A percentile compares a stretch with the other conserved stretches of the same genome.
Evolutionary conservation across 2,329 filamentous ascomycete genomes (phyloP).

Genomic region (Xylariaceae sp.): DNA sequence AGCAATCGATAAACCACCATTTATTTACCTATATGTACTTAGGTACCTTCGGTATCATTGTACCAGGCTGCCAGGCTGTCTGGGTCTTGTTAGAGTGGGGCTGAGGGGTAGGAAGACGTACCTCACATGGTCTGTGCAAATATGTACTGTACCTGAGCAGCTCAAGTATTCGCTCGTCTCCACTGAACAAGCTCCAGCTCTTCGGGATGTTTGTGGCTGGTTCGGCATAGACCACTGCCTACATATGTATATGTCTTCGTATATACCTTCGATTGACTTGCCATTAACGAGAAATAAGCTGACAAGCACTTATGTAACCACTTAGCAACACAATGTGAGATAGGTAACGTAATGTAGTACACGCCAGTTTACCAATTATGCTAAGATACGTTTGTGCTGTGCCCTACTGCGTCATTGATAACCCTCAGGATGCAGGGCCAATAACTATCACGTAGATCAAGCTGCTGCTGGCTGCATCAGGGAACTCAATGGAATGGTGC

Average conservation of each 20-base stretch:
- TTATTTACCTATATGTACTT: too few relatives aligned
- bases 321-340: neutral
- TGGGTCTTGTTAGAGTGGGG: too few relatives aligned
- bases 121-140: too few relatives aligned
- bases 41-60: too few relatives aligned
- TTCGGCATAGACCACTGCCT: neutral
- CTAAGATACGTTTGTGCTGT: neutral
- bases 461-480: neutral
- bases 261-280: too few relatives aligned
- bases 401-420: neutral
- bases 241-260: too few relatives aligned
- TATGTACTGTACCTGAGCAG: too few relatives aligned
- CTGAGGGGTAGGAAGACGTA: too few relatives aligned
- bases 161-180: neutral
- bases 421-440: neutral
- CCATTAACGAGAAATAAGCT: too few relatives aligned
- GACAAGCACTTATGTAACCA: too few relatives aligned
- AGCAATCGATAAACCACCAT: neutral
- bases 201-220: neutral
- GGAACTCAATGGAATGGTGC: slow-evolving; percentile 21
- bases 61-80: too few relatives aligned
- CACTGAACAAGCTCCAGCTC: neutral
- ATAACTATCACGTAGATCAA: neutral
- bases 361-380: neutral
- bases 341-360: neutral